A percentile compares a stretch with the other conserved stretches of the same genome.
phyloP scores from a whole-genome alignment of 768 basidiomycete species.

The Nevesoporus exiguus region DNA sequence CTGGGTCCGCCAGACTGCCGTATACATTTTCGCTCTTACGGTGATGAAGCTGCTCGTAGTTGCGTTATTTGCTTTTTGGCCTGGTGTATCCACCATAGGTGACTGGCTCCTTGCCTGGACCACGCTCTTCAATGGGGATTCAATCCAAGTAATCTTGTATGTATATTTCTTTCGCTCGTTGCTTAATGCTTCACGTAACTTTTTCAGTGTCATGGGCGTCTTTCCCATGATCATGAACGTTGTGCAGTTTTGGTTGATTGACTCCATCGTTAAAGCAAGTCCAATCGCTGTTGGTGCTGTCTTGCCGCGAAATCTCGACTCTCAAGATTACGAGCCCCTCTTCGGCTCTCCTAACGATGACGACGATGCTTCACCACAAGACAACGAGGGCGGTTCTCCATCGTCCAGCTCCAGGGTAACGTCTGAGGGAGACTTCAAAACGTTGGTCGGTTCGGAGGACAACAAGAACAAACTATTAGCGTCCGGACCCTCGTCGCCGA shows the following conservation, averaged over 20 bases:
- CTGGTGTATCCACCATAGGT: conserved; percentile 69
- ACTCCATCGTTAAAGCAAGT: conserved; percentile 81
- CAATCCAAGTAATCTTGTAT: conserved; percentile 76
- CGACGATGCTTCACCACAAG: conserved; percentile 34
- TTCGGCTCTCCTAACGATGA: conserved; percentile 58
- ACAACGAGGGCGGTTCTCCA: conserved; percentile 46
- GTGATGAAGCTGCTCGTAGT: conserved; percentile 94
- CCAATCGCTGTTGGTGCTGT: conserved; percentile 40
- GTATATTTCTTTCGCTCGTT: conserved; percentile 29
- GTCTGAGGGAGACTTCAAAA: conserved; percentile 23
- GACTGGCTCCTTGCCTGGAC: conserved; percentile 86
- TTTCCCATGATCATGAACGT: conserved; percentile 90
- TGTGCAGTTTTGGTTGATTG: conserved; percentile 92
- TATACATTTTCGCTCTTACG: conserved; percentile 78
- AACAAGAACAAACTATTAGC: conserved; percentile 8
- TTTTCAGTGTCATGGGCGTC: conserved; percentile 76
- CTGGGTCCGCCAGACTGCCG: conserved; percentile 74
- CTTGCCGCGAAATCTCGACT: conserved; percentile 36
- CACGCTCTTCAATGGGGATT: conserved; percentile 55
- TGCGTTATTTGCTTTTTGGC: conserved; percentile 64
- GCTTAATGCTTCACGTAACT: conserved; percentile 5
- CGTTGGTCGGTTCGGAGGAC: conserved; percentile 18
- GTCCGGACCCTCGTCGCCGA: conserved; percentile 18
- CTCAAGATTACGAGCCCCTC: conserved; percentile 57
- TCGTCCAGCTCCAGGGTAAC: conserved; percentile 36